These are phyloP conservation scores for Kwoniella newhampshirensis DNA, from an alignment of 768 basidiomycete genomes.

Conservation along the genomic window DNA sequence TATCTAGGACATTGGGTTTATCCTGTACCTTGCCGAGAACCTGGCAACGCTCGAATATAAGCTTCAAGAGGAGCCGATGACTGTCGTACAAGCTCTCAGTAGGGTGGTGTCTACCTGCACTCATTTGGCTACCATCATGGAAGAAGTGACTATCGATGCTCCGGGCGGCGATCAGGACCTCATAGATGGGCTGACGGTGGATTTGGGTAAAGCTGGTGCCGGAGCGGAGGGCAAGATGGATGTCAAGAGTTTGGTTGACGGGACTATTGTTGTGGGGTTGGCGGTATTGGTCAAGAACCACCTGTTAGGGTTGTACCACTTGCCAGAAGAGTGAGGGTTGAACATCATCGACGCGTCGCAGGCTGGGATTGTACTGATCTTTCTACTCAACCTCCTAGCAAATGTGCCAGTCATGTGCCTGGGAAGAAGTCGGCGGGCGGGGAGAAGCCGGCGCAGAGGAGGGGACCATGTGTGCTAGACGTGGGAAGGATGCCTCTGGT, in stretches of 20 bases:
- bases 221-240: slow-evolving; percentile 6
- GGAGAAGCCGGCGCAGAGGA: slow-evolving; percentile 72
- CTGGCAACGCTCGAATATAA: slow-evolving; percentile 91
- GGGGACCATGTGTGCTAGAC: slow-evolving; percentile 63
- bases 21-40: slow-evolving; percentile 92
- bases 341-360: too few species aligned
- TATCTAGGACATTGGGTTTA: slow-evolving; percentile 78
- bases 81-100: slow-evolving; percentile 67
- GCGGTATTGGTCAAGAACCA: slow-evolving; percentile 84
- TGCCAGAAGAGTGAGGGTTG: slow-evolving; percentile 86
- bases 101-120: slow-evolving; percentile 58
- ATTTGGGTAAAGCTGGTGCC: background rate
- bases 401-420: slow-evolving; percentile 81
- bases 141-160: slow-evolving; percentile 69
- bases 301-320: slow-evolving; percentile 74
- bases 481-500: slow-evolving; percentile 71
- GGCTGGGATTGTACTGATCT: too few species aligned
- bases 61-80: slow-evolving; percentile 86
- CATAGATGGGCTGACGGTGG: slow-evolving; percentile 59
- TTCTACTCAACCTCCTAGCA: too few species aligned
- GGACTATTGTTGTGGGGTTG: slow-evolving; percentile 74
- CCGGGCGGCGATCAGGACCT: slow-evolving; percentile 67
- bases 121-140: slow-evolving; percentile 72
- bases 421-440: slow-evolving; percentile 89
- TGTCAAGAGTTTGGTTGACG: slow-evolving; percentile 33